Evolutionary conservation across 1,284 basidiomycete genomes (phyloP).

Genomic region (Uromyces viciae-fabae): DNA sequence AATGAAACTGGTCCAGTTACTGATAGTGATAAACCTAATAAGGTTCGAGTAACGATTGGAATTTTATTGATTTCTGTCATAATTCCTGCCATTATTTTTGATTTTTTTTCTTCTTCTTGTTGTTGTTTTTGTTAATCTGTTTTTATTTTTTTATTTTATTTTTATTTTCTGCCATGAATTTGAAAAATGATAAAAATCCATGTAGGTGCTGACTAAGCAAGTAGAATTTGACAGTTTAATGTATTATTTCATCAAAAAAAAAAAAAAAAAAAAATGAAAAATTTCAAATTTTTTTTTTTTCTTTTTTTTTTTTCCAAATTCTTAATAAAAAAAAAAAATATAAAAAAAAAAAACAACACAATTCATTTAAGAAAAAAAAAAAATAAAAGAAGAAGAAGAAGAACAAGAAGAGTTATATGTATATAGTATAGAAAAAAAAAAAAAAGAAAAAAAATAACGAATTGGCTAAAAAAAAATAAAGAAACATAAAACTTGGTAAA

Average conservation of each 20-base stretch:
- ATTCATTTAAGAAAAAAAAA: not conserved
- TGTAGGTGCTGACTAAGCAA: too few species aligned
- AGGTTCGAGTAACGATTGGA: conserved; percentile 38
- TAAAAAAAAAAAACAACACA: not conserved
- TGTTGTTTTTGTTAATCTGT: not conserved
- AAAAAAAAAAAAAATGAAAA: too few species aligned
- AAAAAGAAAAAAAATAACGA: too few species aligned
- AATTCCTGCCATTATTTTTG: conserved; percentile 26
- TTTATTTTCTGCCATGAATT: too few species aligned
- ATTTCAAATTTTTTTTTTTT: not conserved
- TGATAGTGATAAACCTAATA: conserved; percentile 30
- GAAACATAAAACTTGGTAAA: too few species aligned
- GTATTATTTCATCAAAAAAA: too few species aligned
- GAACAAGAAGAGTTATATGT: too few species aligned
- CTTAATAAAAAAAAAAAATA: not conserved
- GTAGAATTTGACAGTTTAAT: too few species aligned
- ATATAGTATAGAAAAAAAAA: too few species aligned
- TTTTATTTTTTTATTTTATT: not conserved
- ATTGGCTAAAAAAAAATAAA: too few species aligned
- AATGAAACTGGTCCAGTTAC: conserved; percentile 42
- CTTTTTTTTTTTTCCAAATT: not conserved
- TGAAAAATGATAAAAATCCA: too few species aligned
- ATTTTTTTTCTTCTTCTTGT: not conserved
- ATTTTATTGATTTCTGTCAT: conserved; percentile 37
- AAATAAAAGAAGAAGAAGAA: not conserved